Evolutionary conservation across 1,139 yeast genomes (phyloP), one percentile per base, ranked within the genome.

Genomic region (Tardiomyces digboiensis): DNA sequence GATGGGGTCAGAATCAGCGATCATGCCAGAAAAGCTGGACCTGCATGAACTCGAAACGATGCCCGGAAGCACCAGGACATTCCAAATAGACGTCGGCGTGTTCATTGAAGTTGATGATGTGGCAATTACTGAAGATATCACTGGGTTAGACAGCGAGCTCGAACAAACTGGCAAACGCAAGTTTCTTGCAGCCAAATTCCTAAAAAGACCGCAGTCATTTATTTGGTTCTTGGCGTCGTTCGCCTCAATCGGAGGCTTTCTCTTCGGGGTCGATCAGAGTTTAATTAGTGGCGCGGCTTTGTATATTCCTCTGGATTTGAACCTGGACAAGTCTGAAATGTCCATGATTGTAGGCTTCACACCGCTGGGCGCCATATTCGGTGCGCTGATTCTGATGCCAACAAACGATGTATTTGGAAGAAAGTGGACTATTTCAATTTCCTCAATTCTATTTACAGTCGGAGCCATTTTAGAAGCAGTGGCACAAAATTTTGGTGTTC

Each of bases 211-310:
- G n/a, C n/a, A n/a, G n/a, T n/a, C n/a, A n/a, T n/a, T n/a, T n/a
- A n/a, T n/a, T n/a, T n/a, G n/a, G n/a, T n/a, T n/a, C n/a, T n/a
- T 85, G 44, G 76, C 83, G 45, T 73, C 84, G 16, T 75, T 85
- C 60, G 82, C 89, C 39, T 82, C 95, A 6, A 76, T 86, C 79
- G 87, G 93, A 44, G 96, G 95, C 19, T 85, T 89, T 7, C 89
- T 87, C 33, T 95, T 86, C 62, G 96, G 96, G 57, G 85, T 86
- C 87, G 96, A 86, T 62, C 95, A 86, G 61, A 74, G 93, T 1
- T 95, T 85, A 19, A 75, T 83, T 47, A 84, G 85, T 56, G 96
- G 95, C 52, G 95, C 95, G 8, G 76, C 80, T 45, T 65, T 85
- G 41, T 81, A 78, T 58, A 84, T 80, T 62, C 26, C 26, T 8